Evolutionary conservation across 2,329 filamentous ascomycete genomes (phyloP), one percentile per base, ranked within the genome.

Genomic region (Penicillium sp.): DNA sequence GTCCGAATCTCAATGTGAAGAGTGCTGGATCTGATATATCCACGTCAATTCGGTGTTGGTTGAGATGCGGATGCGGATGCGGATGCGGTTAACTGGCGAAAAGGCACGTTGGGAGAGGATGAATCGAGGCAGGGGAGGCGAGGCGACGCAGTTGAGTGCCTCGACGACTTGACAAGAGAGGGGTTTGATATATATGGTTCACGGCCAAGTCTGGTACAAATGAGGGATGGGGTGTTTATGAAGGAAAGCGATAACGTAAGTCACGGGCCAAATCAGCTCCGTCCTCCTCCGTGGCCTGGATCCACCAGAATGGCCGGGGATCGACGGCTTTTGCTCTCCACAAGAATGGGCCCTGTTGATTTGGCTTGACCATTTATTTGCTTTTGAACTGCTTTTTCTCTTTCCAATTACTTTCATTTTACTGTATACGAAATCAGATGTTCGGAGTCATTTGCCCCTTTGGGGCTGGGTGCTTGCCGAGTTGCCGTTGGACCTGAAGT

Each of bases 221-320:
- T 37, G 24, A 22, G 41, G 21, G 37, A 46, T 41, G 27, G 29
- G 49, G 52, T 55, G 58, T 58, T 60, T 58, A 60, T 55, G 58
- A 19, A 50, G 27, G 27, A 39, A 46, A 45, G 50, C 41, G 59
- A 61, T 61, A 61, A 59, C 59, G 56, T 59, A 59, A 61, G 59
- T 57, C 56, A 55, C 55, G 49, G 55, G 46, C 41, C 51, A 53
- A 53, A 53, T 49, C 52, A 55, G 48, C 39, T 48, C 58, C 48
- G 53, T 54, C 49, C 47, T 52, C 33, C 53, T 53, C 57, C 47
- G 53, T 53, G n/a, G 29, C 21, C 27, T 33, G 41, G 47, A 26
- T 52, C 53, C 53, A 56, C 53, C n/a, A 41, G 24, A 14, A 33
- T 33, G 44, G 31, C 33, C 31, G 16, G 35, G 31, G 48, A 56